A percentile compares a stretch with the other conserved stretches of the same genome.
These are phyloP conservation scores for Phaeophleospora eucalypticola DNA, from an alignment of 2,329 filamentous ascomycete species.

Conservation along the genomic window DNA sequence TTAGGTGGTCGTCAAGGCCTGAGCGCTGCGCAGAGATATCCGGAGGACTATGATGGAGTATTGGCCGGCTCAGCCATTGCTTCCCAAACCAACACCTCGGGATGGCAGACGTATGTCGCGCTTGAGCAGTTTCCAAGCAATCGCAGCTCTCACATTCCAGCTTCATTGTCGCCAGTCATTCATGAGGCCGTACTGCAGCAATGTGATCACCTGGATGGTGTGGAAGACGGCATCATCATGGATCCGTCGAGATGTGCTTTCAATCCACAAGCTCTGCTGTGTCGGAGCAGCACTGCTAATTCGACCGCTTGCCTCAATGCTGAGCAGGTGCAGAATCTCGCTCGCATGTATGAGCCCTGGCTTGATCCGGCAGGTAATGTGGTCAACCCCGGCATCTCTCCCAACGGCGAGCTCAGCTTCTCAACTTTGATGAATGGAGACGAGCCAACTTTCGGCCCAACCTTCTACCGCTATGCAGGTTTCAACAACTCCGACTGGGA, in stretches of 20 bases:
- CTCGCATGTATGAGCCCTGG: constrained; percentile 8
- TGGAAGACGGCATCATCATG: constrained; percentile 5
- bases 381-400: constrained; percentile 27
- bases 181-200: constrained; percentile 3
- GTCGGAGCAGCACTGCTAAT: constrained; percentile 36
- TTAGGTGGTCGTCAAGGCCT: constrained; percentile 37
- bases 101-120: constrained; percentile 9
- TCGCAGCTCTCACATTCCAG: constrained; percentile 1
- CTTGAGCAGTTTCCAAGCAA: constrained; percentile 8
- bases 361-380: constrained; percentile 2
- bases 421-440: constrained; percentile 35
- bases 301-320: not conserved
- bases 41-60: constrained; percentile 55
- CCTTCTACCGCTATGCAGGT: constrained; percentile 47
- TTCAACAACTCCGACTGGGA: constrained; percentile 43
- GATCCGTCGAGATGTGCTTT: not conserved
- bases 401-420: constrained; percentile 27
- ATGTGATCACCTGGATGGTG: constrained; percentile 3
- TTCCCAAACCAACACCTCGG: constrained; percentile 5
- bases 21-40: constrained; percentile 44
- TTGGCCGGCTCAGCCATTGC: constrained; percentile 39
- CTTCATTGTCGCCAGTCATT: constrained; percentile 3
- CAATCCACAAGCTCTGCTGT: not conserved
- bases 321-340: constrained; percentile 4
- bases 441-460: constrained; percentile 30